phyloP scores from a whole-genome alignment of 2,329 filamentous ascomycete genomes.

The Hypoxylon sp. region DNA sequence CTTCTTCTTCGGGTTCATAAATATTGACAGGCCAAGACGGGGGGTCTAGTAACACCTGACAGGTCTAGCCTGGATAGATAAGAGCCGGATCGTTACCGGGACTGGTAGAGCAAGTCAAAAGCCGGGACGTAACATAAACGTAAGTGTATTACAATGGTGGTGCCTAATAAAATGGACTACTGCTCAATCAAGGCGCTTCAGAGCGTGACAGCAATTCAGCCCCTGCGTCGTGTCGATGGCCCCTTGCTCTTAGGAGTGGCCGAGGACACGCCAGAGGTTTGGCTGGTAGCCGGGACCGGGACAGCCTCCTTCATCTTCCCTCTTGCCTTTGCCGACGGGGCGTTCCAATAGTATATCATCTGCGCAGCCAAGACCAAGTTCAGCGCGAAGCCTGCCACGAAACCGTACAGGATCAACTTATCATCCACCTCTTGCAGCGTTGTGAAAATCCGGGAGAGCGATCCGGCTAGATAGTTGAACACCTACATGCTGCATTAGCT shows the following conservation, averaged over 20 bases:
- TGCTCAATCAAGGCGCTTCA: conserved; percentile 19
- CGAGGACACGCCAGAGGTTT: conserved; percentile 48
- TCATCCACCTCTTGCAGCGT: conserved; percentile 98
- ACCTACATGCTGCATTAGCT: conserved; percentile 70
- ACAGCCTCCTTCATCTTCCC: conserved; percentile 57
- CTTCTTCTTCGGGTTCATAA: conserved; percentile 3
- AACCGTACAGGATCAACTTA: conserved; percentile 94
- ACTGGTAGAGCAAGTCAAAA: conserved; percentile 32
- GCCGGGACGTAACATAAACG: conserved; percentile 30
- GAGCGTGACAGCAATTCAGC: conserved; percentile 46
- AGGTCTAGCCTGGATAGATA: conserved; percentile 35
- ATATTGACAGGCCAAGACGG: conserved; percentile 35
- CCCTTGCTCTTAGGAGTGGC: conserved; percentile 56
- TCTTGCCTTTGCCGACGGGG: conserved; percentile 61
- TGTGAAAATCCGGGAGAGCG: conserved; percentile 94
- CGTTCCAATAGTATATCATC: conserved; percentile 98
- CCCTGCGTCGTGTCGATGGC: conserved; percentile 59
- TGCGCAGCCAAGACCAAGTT: conserved; percentile 89
- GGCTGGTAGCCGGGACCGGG: conserved; percentile 38
- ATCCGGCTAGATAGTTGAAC: conserved; percentile 97
- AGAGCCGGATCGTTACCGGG: conserved; percentile 27
- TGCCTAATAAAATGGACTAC: conserved; percentile 28
- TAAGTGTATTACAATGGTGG: conserved; percentile 35
- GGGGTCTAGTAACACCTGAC: conserved; percentile 37
- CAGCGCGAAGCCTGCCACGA: conserved; percentile 89